Percentiles rank a stretch among this genome's conserved stretches.
Evolutionary conservation across 371 early-diverging fungal genomes (phyloP).

Genomic region (Mortierella sp.): DNA sequence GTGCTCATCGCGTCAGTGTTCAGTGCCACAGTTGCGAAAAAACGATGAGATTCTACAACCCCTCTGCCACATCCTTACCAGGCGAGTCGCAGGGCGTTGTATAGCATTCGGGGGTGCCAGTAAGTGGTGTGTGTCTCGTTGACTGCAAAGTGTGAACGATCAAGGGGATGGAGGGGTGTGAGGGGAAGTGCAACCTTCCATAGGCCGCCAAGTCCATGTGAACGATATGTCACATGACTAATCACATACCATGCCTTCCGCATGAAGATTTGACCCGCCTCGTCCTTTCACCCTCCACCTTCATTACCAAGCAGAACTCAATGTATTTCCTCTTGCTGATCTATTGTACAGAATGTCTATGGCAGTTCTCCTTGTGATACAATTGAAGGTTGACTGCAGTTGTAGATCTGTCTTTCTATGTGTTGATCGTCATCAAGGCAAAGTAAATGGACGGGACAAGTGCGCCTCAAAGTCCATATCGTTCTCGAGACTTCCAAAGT

Average conservation of each 20-base stretch:
- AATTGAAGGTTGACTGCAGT: no score
- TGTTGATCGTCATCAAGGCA: not conserved
- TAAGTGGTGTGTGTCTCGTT: not conserved
- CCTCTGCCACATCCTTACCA: slow-evolving; percentile 17
- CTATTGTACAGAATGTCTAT: no score
- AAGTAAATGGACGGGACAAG: slow-evolving; percentile 31
- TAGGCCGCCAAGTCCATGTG: no score
- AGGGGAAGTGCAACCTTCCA: not conserved
- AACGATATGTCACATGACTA: no score
- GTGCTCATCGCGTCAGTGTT: not conserved
- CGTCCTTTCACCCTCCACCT: no score
- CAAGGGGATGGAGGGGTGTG: not conserved
- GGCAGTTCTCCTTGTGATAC: no score
- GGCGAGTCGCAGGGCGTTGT: slow-evolving; percentile 36
- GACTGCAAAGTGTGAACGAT: not conserved
- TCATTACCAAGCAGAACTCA: no score
- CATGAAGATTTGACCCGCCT: no score
- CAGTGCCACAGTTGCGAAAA: not conserved
- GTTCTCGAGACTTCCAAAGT: slow-evolving; percentile 33
- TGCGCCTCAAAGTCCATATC: slow-evolving; percentile 49
- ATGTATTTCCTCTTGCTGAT: no score
- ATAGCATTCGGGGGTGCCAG: slow-evolving; percentile 21
- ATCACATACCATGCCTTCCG: no score
- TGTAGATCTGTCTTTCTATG: no score
- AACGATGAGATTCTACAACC: not conserved